Evolutionary conservation across 2,329 filamentous ascomycete genomes (phyloP).

Genomic region (Aspergillus pseudoterreus): DNA sequence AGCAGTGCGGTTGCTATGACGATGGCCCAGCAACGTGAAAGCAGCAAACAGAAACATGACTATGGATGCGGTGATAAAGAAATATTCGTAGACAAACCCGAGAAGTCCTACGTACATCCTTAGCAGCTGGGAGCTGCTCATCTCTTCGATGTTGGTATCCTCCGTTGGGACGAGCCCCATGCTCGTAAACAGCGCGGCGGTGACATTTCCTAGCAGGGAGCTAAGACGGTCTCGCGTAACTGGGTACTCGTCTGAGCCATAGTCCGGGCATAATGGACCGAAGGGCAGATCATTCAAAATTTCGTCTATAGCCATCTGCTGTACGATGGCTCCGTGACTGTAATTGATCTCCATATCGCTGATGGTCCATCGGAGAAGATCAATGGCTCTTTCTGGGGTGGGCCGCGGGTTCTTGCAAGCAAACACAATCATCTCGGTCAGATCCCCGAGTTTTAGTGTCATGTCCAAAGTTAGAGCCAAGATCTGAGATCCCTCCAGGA

Average conservation of each 20-base stretch:
- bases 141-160: conserved; percentile 21
- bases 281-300: conserved; percentile 29
- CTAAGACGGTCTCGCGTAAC: conserved; percentile 27
- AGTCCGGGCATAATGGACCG: conserved; percentile 27
- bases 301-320: conserved; percentile 29
- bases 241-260: conserved; percentile 15
- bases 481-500: conserved; percentile 63
- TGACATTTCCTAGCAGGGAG: conserved; percentile 38
- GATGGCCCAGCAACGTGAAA: conserved; percentile 28
- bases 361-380: conserved; percentile 35
- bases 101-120: conserved; percentile 36
- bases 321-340: conserved; percentile 27
- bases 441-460: conserved; percentile 38
- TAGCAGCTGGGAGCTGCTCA: conserved; percentile 29
- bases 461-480: conserved; percentile 46
- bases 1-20: conserved; percentile 20
- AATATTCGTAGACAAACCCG: conserved; percentile 40
- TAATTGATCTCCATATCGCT: conserved; percentile 40
- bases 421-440: conserved; percentile 36
- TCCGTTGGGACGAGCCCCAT: conserved; percentile 36
- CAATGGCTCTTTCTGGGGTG: conserved; percentile 23
- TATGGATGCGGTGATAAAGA: conserved; percentile 34
- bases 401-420: conserved; percentile 38
- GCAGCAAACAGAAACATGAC: conserved; percentile 35
- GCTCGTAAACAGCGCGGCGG: conserved; percentile 37